phyloP scores from a whole-genome alignment of 1,284 basidiomycete species.

The Puccinia triticina region DNA sequence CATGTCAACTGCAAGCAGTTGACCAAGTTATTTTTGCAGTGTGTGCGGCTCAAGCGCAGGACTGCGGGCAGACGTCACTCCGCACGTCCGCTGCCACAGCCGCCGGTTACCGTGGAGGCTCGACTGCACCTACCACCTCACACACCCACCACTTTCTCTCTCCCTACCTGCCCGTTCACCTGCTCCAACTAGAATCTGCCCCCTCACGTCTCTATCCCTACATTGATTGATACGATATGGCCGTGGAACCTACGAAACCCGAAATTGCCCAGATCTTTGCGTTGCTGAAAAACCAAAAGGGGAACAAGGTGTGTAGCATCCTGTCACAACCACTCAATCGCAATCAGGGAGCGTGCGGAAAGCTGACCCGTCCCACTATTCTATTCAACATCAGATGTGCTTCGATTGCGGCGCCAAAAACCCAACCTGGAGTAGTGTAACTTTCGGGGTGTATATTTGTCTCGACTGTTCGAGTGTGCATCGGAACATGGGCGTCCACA shows the following conservation, averaged over 20 bases:
- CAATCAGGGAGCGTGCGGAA: background rate
- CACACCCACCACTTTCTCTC: background rate
- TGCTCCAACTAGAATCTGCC: too few species aligned
- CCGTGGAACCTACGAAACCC: conserved; percentile 40
- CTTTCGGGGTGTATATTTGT: conserved; percentile 96
- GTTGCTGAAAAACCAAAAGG: conserved; percentile 49
- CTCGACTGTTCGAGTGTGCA: conserved; percentile 94
- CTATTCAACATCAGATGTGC: conserved; percentile 70
- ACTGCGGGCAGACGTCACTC: too few species aligned
- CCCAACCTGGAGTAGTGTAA: conserved; percentile 96
- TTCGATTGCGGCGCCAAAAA: conserved; percentile 96
- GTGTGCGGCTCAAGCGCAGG: too few species aligned
- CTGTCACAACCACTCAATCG: background rate
- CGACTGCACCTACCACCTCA: background rate
- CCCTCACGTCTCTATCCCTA: too few species aligned
- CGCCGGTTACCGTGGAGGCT: background rate
- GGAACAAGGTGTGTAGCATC: conserved; percentile 29
- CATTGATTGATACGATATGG: background rate
- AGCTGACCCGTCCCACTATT: background rate
- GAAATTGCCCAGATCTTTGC: conserved; percentile 48
- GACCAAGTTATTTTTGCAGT: too few species aligned
- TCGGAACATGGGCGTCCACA: conserved; percentile 96
- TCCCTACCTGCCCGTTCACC: background rate
- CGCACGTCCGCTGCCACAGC: background rate
- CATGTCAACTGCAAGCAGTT: too few species aligned